A percentile compares a stretch with the other conserved stretches of the same genome.
Evolutionary conservation across 108 stramenopile genomes (phyloP).

Genomic region (Fragilariopsis cylindrus): DNA sequence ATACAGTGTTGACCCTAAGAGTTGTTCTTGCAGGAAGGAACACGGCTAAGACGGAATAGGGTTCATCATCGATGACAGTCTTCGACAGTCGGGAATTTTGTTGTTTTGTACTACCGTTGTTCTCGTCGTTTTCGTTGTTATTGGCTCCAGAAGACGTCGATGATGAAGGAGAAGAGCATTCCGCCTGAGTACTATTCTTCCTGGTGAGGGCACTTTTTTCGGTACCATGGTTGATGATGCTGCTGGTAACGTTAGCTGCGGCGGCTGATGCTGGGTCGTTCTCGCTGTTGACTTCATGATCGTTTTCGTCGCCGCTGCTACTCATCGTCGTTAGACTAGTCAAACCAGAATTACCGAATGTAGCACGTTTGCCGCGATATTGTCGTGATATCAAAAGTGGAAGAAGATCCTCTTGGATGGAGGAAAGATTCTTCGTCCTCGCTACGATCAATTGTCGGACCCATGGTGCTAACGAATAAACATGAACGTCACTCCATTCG

Average conservation of each 20-base stretch:
- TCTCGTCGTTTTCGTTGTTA: slow-evolving; percentile 23
- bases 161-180: not conserved
- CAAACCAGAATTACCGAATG: slow-evolving; percentile 48
- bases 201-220: slow-evolving; percentile 1
- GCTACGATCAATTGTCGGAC: slow-evolving; percentile 57
- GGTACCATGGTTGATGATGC: slow-evolving; percentile 14
- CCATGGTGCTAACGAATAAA: slow-evolving; percentile 84
- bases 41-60: slow-evolving; percentile 59
- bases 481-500: slow-evolving; percentile 73
- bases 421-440: slow-evolving; percentile 39
- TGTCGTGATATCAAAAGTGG: slow-evolving; percentile 76
- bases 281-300: slow-evolving; percentile 10
- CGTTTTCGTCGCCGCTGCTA: slow-evolving; percentile 21
- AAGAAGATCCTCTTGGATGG: slow-evolving; percentile 66
- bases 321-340: slow-evolving; percentile 21
- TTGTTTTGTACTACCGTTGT: slow-evolving; percentile 5
- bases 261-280: slow-evolving; percentile 15
- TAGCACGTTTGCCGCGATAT: slow-evolving; percentile 63
- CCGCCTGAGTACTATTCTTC: no score
- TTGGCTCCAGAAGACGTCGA: slow-evolving; percentile 11
- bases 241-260: slow-evolving; percentile 17
- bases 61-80: slow-evolving; percentile 17
- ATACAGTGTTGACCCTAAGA: slow-evolving; percentile 63
- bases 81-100: slow-evolving; percentile 7
- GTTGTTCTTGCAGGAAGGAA: slow-evolving; percentile 55